These are phyloP conservation scores for Ophiocordyceps polyrhachis-furcata DNA, from an alignment of 2,329 filamentous ascomycete species.

Conservation along the genomic window DNA sequence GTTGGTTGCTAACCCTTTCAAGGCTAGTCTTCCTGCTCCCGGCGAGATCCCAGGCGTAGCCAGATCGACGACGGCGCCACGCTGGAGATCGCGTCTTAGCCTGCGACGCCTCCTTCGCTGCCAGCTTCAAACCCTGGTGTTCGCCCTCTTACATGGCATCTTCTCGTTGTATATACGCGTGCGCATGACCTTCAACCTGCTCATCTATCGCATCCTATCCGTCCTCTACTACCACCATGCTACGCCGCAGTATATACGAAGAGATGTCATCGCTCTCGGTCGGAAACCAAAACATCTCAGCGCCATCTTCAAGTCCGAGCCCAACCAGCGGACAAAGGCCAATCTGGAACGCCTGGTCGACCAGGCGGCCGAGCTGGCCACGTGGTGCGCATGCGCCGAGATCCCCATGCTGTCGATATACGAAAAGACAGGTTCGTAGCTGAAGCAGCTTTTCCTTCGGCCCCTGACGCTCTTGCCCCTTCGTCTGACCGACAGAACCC, in stretches of 20 bases:
- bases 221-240: slow-evolving; percentile 90
- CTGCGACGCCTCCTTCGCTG: slow-evolving; percentile 41
- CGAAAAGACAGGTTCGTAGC: slow-evolving; percentile 56
- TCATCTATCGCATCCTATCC: slow-evolving; percentile 59
- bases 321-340: slow-evolving; percentile 48
- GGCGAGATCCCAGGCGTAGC: slow-evolving; percentile 13
- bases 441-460: too few species aligned
- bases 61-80: slow-evolving; percentile 8
- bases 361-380: slow-evolving; percentile 77
- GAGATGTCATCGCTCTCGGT: slow-evolving; percentile 59
- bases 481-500: background rate
- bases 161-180: slow-evolving; percentile 80
- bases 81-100: slow-evolving; percentile 27
- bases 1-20: slow-evolving; percentile 4
- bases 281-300: slow-evolving; percentile 74
- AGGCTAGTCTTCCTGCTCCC: slow-evolving; percentile 18
- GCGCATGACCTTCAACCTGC: slow-evolving; percentile 60
- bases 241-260: slow-evolving; percentile 78
- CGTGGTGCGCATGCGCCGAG: slow-evolving; percentile 81
- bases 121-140: slow-evolving; percentile 48
- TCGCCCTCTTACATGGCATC: slow-evolving; percentile 53
- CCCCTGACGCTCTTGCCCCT: background rate
- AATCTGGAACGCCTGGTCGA: slow-evolving; percentile 72
- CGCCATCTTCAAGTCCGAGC: slow-evolving; percentile 60
- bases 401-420: slow-evolving; percentile 82